These are phyloP conservation scores for Hymenochaete sp. DNA, from an alignment of 1,284 basidiomycete species.

Conservation along the genomic window DNA sequence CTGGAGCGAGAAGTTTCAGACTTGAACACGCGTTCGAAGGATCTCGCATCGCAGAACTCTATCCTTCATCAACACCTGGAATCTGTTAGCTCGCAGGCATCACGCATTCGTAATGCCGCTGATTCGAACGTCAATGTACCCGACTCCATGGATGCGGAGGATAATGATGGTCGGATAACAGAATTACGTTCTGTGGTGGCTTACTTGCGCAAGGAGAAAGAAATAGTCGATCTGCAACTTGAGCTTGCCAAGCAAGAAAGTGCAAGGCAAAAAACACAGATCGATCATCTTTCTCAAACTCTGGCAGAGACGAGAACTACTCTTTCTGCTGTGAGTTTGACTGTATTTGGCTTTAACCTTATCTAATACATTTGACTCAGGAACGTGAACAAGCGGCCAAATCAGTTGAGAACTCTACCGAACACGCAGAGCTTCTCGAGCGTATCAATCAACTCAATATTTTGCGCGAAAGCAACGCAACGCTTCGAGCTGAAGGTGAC, in stretches of 20 bases:
- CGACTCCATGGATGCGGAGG: slow-evolving; percentile 38
- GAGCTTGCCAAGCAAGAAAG: slow-evolving; percentile 83
- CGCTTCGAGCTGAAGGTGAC: slow-evolving; percentile 71
- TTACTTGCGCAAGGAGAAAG: slow-evolving; percentile 83
- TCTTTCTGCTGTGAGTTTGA: slow-evolving; percentile 47
- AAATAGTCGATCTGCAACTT: slow-evolving; percentile 81
- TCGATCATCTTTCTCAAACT: slow-evolving; percentile 63
- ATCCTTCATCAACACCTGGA: slow-evolving; percentile 81
- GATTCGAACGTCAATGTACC: slow-evolving; percentile 33
- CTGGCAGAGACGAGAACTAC: slow-evolving; percentile 63
- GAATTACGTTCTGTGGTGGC: slow-evolving; percentile 76
- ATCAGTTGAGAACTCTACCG: slow-evolving; percentile 60
- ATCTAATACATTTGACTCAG: slow-evolving; percentile 30
- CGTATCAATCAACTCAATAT: slow-evolving; percentile 84
- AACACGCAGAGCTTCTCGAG: slow-evolving; percentile 80
- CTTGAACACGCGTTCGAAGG: slow-evolving; percentile 61
- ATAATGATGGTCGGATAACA: slow-evolving; percentile 50
- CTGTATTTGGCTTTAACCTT: neutral
- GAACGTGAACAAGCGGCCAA: slow-evolving; percentile 72
- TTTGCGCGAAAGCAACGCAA: slow-evolving; percentile 82
- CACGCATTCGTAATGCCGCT: slow-evolving; percentile 64
- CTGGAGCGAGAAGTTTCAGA: slow-evolving; percentile 73
- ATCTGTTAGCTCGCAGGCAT: slow-evolving; percentile 74
- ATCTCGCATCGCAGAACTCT: slow-evolving; percentile 69
- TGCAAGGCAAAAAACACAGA: slow-evolving; percentile 63